Evolutionary conservation across 1,139 yeast species (phyloP), one percentile per base, ranked within the genome.

Genomic region (Candida neerlandica): DNA sequence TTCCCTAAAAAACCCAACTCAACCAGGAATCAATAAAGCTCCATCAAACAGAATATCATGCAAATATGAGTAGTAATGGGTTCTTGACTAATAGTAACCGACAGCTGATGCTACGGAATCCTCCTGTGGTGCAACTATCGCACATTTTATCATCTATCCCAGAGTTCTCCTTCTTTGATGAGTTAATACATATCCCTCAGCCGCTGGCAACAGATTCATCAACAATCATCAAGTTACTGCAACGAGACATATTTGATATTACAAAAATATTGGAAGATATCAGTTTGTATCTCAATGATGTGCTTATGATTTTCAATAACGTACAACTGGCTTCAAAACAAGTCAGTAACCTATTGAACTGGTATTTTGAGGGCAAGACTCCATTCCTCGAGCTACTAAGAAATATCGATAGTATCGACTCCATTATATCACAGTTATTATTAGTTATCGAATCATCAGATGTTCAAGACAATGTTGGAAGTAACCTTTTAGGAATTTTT

Each of bases 321-420:
- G 50, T 64, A 9, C 49, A 51, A 12, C 48, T 41, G 34, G 51
- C 45, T 2, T 48, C 51, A 0, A 52, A 43, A 32, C 41, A 44
- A 21, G 32, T 34, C 12, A 37, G 41, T 11, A 50, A 51, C 32
- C 34, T 50, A 6, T 48, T 77, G n/a, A 68, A 67, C 5, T 81
- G 84, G 84, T 67, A 78, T 37, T 70, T 62, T 44, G 82, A 80
- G 50, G 84, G 85, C 0, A 71, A 70, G 47, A 64, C 64, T 11
- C 74, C 71, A 33, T 69, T 83, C 9, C 57, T 66, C 21, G 74
- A 70, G 18, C 65, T 83, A 27, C 52, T 60, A 18, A 59, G 66
- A 40, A 71, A 70, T 45, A 55, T 82, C 19, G 71, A 74, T 19
- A 64, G 71, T 11, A 70, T 84, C 1, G 88, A 85, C 47, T 66